Evolutionary conservation across 2,329 filamentous ascomycete genomes (phyloP).

Genomic region (Aspergillus sp.): DNA sequence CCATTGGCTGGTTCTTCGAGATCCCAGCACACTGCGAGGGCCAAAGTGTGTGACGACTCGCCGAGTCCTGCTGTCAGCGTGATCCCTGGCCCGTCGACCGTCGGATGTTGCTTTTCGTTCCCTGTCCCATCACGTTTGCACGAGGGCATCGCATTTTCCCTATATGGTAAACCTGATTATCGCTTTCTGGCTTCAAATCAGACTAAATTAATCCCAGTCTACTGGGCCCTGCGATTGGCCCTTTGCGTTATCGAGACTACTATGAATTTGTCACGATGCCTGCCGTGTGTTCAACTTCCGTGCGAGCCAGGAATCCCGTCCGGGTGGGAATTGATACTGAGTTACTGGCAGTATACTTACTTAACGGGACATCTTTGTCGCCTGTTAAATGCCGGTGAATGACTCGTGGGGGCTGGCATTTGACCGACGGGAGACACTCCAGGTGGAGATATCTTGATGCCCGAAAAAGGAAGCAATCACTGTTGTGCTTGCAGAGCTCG

Average conservation of each 20-base stretch:
- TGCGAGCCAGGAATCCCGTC: too few species aligned
- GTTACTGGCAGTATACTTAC: too few species aligned
- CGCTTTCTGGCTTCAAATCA: background rate
- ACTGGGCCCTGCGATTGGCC: background rate
- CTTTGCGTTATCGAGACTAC: background rate
- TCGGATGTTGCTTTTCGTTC: background rate
- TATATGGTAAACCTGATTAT: constrained; percentile 7
- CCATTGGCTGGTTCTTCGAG: constrained; percentile 9
- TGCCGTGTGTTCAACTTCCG: constrained; percentile 3
- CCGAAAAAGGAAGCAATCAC: constrained; percentile 4
- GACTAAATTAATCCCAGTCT: background rate
- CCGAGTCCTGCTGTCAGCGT: constrained; percentile 1
- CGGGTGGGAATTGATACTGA: too few species aligned
- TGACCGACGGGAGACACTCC: background rate
- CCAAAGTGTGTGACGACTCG: constrained; percentile 1
- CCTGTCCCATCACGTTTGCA: background rate
- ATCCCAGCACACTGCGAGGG: constrained; percentile 3
- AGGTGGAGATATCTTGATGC: background rate
- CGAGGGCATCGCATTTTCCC: constrained; percentile 16
- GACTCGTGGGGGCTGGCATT: background rate
- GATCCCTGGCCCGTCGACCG: constrained; percentile 2
- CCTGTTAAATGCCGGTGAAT: too few species aligned
- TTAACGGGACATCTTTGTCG: too few species aligned
- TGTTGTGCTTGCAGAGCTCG: background rate
- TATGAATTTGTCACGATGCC: constrained; percentile 7